A percentile compares a stretch with the other conserved stretches of the same genome.
Conservation (phyloP, 805 yeast genomes). For the Diddensiella santjacobensis region DNA sequence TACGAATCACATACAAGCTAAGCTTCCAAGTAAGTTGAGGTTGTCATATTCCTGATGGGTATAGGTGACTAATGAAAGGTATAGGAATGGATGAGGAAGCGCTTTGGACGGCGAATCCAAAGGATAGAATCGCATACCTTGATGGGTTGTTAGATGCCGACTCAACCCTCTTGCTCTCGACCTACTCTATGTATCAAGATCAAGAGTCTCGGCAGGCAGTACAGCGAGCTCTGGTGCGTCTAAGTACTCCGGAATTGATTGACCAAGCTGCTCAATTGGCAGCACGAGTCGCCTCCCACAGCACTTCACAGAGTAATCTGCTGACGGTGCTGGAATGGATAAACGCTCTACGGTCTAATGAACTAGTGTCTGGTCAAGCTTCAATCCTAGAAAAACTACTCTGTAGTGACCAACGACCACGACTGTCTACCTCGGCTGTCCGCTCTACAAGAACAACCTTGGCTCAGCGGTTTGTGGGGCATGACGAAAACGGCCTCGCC, state of each 20-base stretch:
- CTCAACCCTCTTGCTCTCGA: background rate
- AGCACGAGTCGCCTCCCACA: constrained; percentile 1
- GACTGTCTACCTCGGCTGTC: constrained; percentile 25
- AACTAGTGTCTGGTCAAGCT: constrained; percentile 34
- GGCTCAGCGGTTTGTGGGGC: constrained; percentile 5
- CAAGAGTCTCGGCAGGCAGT: background rate
- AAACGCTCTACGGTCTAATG: constrained; percentile 27
- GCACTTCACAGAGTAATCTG: constrained; percentile 50
- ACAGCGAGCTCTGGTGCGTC: background rate
- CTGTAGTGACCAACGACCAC: constrained; percentile 19
- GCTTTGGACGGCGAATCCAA: background rate
- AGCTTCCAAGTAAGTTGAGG: too few relatives aligned
- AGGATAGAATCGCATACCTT: background rate
- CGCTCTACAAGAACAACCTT: constrained; percentile 29
- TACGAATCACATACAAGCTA: too few relatives aligned
- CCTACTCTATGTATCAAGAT: background rate
- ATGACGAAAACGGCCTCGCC: background rate
- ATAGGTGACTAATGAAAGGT: too few relatives aligned
- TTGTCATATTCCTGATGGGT: too few relatives aligned
- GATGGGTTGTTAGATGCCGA: background rate
- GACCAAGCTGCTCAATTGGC: background rate
- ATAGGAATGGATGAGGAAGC: background rate
- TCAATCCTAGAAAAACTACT: constrained; percentile 41
- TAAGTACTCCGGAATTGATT: background rate
- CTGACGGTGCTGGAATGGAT: constrained; percentile 59